Conservation (phyloP, 768 basidiomycete genomes). For the Xerocomellus chrysenteron region DNA sequence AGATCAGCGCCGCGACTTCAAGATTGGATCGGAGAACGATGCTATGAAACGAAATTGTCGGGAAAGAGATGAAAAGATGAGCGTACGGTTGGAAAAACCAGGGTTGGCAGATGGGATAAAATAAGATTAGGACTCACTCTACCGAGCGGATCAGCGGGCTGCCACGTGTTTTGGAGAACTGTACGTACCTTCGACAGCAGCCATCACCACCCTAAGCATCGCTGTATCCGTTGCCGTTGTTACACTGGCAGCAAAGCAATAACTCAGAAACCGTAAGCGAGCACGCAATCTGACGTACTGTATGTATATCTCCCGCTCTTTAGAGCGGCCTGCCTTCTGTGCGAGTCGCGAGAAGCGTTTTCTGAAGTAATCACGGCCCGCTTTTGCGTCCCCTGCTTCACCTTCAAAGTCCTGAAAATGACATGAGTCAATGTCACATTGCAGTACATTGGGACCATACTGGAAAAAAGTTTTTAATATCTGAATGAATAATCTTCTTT, state of each 20-base stretch:
- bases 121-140: conserved; percentile 62
- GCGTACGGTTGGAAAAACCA: conserved; percentile 23
- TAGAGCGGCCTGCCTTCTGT: conserved; percentile 80
- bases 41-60: conserved; percentile 24
- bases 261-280: conserved; percentile 8
- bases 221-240: conserved; percentile 92
- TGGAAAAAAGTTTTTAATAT: conserved; percentile 88
- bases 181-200: conserved; percentile 86
- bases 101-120: conserved; percentile 24
- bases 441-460: conserved; percentile 39
- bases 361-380: conserved; percentile 90
- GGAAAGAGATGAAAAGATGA: conserved; percentile 23
- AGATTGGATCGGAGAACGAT: conserved; percentile 39
- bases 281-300: conserved; percentile 59
- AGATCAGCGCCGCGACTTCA: conserved; percentile 34
- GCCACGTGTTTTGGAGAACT: neutral
- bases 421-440: neutral
- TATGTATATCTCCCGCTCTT: conserved; percentile 89
- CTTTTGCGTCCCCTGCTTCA: conserved; percentile 63
- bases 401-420: conserved; percentile 79
- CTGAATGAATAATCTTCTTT: conserved; percentile 75
- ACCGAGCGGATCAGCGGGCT: conserved; percentile 16
- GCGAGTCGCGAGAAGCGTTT: conserved; percentile 78
- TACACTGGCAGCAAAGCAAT: conserved; percentile 45
- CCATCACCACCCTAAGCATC: conserved; percentile 89